Conservation (phyloP, 83 land plant species). For the Diphasiastrum complanatum region DNA sequence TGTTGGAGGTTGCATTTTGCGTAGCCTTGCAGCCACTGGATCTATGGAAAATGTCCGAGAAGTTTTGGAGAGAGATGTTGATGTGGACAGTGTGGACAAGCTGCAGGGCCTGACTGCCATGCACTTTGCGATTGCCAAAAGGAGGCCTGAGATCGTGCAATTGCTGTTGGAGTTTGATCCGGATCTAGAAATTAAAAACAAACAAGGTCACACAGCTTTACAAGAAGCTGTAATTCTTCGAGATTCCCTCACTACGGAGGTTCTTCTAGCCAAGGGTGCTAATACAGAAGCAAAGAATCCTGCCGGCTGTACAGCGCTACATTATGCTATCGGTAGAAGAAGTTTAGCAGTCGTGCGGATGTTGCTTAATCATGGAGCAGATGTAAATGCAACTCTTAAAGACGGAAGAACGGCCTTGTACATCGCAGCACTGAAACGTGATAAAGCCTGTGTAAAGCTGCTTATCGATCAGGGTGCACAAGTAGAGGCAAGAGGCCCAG, state of each 20-base stretch:
- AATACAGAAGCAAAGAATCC: conserved; percentile 16
- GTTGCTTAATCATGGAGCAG: conserved; percentile 32
- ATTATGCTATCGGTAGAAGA: conserved; percentile 31
- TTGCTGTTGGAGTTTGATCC: conserved; percentile 41
- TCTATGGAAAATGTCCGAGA: conserved; percentile 43
- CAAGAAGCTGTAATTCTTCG: conserved; percentile 41
- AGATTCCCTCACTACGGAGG: conserved; percentile 43
- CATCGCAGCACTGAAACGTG: conserved; percentile 28
- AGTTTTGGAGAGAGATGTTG: conserved; percentile 44
- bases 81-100: conserved; percentile 26
- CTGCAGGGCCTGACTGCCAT: conserved; percentile 31
- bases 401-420: conserved; percentile 48
- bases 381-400: conserved; percentile 21
- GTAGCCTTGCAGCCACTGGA: conserved; percentile 28
- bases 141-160: conserved; percentile 51
- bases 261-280: conserved; percentile 45
- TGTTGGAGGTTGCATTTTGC: conserved; percentile 37
- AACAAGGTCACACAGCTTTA: conserved; percentile 32
- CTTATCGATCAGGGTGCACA: conserved; percentile 30
- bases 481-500: conserved; percentile 20
- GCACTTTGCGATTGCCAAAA: conserved; percentile 37
- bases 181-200: conserved; percentile 24
- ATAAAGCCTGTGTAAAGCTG: conserved; percentile 30
- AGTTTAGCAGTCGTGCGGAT: conserved; percentile 35
- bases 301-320: conserved; percentile 33